A percentile compares a stretch with the other conserved stretches of the same genome.
Conservation (phyloP, 2,329 filamentous ascomycete species). For the Hypoxylon sp. region DNA sequence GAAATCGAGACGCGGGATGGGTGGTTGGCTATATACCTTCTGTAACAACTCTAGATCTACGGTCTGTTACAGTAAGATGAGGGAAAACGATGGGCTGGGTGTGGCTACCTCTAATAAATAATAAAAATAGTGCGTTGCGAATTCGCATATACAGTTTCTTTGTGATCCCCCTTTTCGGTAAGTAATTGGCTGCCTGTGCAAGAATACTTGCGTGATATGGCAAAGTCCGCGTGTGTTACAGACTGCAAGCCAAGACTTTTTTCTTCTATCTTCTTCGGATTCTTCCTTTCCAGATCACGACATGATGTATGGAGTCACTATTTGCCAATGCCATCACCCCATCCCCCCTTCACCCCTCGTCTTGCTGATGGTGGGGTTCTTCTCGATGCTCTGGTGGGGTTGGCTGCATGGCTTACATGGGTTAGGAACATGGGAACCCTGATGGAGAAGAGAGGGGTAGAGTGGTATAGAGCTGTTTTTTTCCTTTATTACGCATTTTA, state of each 20-base stretch:
- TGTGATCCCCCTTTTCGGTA: background rate
- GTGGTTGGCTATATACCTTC: conserved; percentile 21
- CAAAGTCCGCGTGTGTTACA: background rate
- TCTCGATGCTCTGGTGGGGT: conserved; percentile 12
- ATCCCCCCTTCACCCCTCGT: background rate
- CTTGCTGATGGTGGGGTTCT: conserved; percentile 10
- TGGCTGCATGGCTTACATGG: background rate
- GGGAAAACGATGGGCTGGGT: background rate
- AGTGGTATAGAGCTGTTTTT: conserved; percentile 15
- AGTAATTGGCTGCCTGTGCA: background rate
- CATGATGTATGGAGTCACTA: conserved; percentile 12
- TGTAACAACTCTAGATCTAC: conserved; percentile 11
- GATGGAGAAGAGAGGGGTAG: conserved; percentile 18
- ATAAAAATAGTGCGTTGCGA: conserved; percentile 30
- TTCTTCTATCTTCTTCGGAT: background rate
- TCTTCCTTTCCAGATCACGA: conserved; percentile 25
- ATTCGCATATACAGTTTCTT: conserved; percentile 27
- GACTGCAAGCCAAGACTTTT: conserved; percentile 11
- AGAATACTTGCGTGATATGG: background rate
- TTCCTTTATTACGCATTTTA: conserved; percentile 3
- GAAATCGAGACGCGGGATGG: conserved; percentile 15
- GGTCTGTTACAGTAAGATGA: conserved; percentile 35
- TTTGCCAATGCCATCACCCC: conserved; percentile 4
- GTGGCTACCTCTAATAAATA: background rate
- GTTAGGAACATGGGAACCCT: conserved; percentile 11